Base-by-base conservation (phyloP, 306 rosid species). In the Echinosophora koreensis region DNA sequence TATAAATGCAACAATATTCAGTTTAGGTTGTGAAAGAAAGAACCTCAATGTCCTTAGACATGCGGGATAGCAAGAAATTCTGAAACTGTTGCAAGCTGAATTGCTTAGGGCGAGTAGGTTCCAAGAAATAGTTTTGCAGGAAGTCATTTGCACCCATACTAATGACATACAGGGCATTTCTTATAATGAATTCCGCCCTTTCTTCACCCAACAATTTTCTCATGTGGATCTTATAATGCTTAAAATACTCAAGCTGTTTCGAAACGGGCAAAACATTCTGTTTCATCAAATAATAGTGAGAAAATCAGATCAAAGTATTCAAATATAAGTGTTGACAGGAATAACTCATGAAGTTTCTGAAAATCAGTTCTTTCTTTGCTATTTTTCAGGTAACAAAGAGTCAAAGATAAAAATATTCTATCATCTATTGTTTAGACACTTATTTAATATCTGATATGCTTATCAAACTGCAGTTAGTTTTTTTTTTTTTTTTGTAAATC, bases 111-210 rank as follows among this genome's bases (percentile, higher is more conserved):
- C 96, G 90, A 17, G 74, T 52, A 1, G 91, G 87, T 64, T 88
- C 92, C 83, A 92, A 51, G 89, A 66, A 92, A 83, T 87, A 92
- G 77, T 92, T 87, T 46, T 90, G 90, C 16, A 92, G 81, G 67
- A 92, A 90, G 77, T 92, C 97, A 62, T 92, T 92, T 52, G 96
- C 85, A 17, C 93, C 96, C 90, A 90, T 87, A 41, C 97, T 92
- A 3, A 90, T 12, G 0, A 92, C 2, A 32, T 78, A 83, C 42
- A 90, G 46, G 0, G 89, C 96, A 75, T 85, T 78, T 52, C 73
- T 87, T 2, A 87, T 52, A 0, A 82, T 87, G n/a, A 79, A 74
- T 4, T 86, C 89, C 50, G 93, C 83, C 15, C 41, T 81, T 58
- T 69, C 74, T 47, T 58, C 61, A 0, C 97, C 93, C 78, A 92